A percentile compares a stretch with the other conserved stretches of the same genome.
Conservation (phyloP, 495 filamentous ascomycete species). For the Penicillium arizonense region DNA sequence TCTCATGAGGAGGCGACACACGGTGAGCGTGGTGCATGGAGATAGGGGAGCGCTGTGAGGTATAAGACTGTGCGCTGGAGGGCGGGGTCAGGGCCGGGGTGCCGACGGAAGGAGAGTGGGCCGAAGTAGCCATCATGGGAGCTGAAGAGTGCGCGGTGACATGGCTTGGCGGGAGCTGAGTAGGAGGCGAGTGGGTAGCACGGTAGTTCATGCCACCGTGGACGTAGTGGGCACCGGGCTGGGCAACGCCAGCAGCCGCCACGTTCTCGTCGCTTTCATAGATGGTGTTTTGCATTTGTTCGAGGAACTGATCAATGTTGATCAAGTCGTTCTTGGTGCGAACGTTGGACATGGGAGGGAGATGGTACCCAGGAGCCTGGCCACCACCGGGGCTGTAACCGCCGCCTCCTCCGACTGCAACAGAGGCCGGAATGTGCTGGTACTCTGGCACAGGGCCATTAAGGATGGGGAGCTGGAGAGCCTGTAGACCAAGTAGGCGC, state of each 20-base stretch:
- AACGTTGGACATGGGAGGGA: slow-evolving; percentile 82
- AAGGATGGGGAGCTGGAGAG: slow-evolving; percentile 65
- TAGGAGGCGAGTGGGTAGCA: slow-evolving; percentile 69
- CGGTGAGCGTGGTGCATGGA: slow-evolving; percentile 56
- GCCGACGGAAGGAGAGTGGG: slow-evolving; percentile 50
- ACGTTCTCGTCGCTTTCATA: slow-evolving; percentile 85
- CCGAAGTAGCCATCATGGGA: slow-evolving; percentile 57
- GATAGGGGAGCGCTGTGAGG: slow-evolving; percentile 79
- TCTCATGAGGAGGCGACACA: slow-evolving; percentile 64
- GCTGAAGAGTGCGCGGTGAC: slow-evolving; percentile 56
- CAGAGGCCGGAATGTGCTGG: slow-evolving; percentile 53
- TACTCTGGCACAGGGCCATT: slow-evolving; percentile 65
- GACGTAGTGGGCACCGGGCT: slow-evolving; percentile 65
- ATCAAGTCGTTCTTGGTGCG: slow-evolving; percentile 90
- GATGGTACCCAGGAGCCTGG: slow-evolving; percentile 59
- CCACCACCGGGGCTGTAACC: slow-evolving; percentile 48
- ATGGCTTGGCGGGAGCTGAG: slow-evolving; percentile 53
- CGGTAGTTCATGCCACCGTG: slow-evolving; percentile 61
- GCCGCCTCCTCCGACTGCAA: slow-evolving; percentile 55
- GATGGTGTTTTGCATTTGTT: slow-evolving; percentile 91
- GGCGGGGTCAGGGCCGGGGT: slow-evolving; percentile 90
- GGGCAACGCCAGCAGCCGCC: slow-evolving; percentile 70
- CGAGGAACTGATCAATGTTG: slow-evolving; percentile 87
- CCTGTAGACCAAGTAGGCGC: slow-evolving; percentile 71
- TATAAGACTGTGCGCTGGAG: slow-evolving; percentile 82